Evolutionary conservation across 345 rosid genomes (phyloP).

Genomic region (Populus euphratica): DNA sequence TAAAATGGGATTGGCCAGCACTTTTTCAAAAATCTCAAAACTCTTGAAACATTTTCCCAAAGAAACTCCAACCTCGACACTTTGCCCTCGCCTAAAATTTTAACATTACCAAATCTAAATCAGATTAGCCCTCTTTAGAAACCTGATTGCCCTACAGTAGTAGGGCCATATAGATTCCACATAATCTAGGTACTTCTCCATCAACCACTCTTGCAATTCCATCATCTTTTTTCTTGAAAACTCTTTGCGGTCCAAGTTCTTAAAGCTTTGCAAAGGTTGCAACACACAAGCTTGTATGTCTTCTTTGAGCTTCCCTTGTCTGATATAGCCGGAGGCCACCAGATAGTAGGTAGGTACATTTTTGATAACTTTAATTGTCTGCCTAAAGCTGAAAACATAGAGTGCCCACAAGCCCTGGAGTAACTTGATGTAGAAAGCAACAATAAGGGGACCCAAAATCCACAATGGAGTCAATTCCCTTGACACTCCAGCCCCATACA

Average conservation of each 20-base stretch:
- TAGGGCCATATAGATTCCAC: constrained; percentile 91
- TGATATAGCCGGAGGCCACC: constrained; percentile 45
- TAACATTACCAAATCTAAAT: constrained; percentile 31
- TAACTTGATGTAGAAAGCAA: constrained; percentile 65
- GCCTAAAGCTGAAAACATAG: constrained; percentile 71
- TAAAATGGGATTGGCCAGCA: constrained; percentile 38
- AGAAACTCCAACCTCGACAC: background rate
- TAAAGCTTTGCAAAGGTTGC: constrained; percentile 55
- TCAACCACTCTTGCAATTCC: constrained; percentile 54
- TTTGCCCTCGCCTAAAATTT: background rate
- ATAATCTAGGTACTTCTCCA: constrained; percentile 70
- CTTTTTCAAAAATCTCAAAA: constrained; percentile 9
- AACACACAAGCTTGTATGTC: constrained; percentile 38
- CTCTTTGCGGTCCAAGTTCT: constrained; percentile 65
- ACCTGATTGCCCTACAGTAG: constrained; percentile 91
- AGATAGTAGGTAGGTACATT: constrained; percentile 57
- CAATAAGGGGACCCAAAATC: constrained; percentile 72
- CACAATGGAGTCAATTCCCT: constrained; percentile 81
- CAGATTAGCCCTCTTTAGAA: constrained; percentile 84
- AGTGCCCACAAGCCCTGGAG: constrained; percentile 58
- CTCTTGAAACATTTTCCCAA: background rate
- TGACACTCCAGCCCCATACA: constrained; percentile 72
- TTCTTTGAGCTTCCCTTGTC: constrained; percentile 63
- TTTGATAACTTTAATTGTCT: constrained; percentile 44
- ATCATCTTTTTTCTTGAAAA: constrained; percentile 44